Evolutionary conservation across 2,329 filamentous ascomycete species (phyloP), one percentile per base, ranked within the genome.

Genomic region (Peltaster fructicola): DNA sequence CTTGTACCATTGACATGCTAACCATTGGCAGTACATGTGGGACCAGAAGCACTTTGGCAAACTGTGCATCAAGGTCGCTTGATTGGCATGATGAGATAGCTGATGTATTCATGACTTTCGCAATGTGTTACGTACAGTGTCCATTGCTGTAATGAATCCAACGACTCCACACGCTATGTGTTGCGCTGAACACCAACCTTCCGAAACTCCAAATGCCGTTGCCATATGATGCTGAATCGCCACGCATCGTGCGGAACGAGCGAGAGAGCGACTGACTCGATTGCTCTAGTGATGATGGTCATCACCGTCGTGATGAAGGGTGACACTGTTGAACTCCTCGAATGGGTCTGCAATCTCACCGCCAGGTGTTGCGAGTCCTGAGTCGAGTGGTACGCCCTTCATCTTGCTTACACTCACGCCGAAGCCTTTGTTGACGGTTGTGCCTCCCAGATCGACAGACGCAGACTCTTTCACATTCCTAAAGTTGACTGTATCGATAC

Each of bases 261-360:
- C n/a, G n/a, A n/a, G n/a, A n/a, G n/a, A n/a, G n/a, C n/a, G n/a
- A n/a, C n/a, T n/a, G n/a, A n/a, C n/a, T n/a, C n/a, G 13, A 4
- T 12, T 9, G n/a, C n/a, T n/a, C n/a, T n/a, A n/a, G n/a, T n/a
- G n/a, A n/a, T n/a, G n/a, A 14, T 30, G 22, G 12, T 49, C 78
- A 39, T 93, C 85, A 9, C 82, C 88, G 29, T 95, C 88, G 47
- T 98, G 88, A 51, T 95, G 85, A 33, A 98, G 61, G 24, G 88
- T 98, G 20, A 98, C 84, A 47, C 81, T 91, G 61, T 95, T 98
- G 55, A 98, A 98, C 51, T 95, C 88, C 52, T 93, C 80, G 47
- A 98, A 98, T 2, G 88, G 88, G 62, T 98, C 88, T 3, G 68
- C 62, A 17, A 74, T 45, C 47, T 93, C 85, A 17, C 65, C 77